Percentiles rank a stretch among this genome's conserved stretches.
These are phyloP conservation scores for Tephrocybe sp. DNA, from an alignment of 768 basidiomycete species.

Conservation along the genomic window DNA sequence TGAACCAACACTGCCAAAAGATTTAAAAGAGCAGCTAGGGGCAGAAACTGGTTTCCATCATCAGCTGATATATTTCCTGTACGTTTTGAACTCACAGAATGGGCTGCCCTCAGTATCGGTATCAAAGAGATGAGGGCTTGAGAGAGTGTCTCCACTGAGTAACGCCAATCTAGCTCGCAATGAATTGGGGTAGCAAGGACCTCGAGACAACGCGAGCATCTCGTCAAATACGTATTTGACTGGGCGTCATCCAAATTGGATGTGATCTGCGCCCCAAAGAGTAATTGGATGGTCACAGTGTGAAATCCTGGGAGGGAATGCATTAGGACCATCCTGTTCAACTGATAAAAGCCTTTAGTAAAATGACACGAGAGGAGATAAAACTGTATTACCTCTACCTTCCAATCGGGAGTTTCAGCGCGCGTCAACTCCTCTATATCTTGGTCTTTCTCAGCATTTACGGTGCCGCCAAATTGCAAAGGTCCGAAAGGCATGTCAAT, in stretches of 20 bases:
- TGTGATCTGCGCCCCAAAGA: constrained; percentile 39
- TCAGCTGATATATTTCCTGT: constrained; percentile 6
- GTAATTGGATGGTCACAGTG: constrained; percentile 50
- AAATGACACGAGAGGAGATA: not conserved
- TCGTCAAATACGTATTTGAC: constrained; percentile 36
- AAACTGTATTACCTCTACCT: constrained; percentile 45
- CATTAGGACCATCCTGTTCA: constrained; percentile 60
- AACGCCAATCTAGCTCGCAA: constrained; percentile 30
- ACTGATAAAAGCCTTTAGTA: constrained; percentile 32
- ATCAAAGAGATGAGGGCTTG: constrained; percentile 40
- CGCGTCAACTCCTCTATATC: constrained; percentile 27
- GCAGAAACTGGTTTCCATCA: constrained; percentile 36
- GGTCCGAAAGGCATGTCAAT: constrained; percentile 26
- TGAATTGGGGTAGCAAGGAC: constrained; percentile 39
- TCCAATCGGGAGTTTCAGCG: constrained; percentile 50
- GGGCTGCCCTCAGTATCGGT: constrained; percentile 30
- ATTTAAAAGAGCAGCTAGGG: constrained; percentile 52
- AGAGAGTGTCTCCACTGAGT: constrained; percentile 30
- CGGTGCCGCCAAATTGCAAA: not conserved
- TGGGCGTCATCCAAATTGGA: constrained; percentile 18
- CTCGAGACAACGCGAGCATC: constrained; percentile 45
- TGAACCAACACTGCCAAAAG: constrained; percentile 47
- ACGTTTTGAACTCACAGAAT: constrained; percentile 37
- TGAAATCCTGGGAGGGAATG: constrained; percentile 43
- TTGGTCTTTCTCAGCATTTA: constrained; percentile 1